phyloP scores from a whole-genome alignment of 2,329 filamentous ascomycete genomes.

The Venturiaceae sp. region DNA sequence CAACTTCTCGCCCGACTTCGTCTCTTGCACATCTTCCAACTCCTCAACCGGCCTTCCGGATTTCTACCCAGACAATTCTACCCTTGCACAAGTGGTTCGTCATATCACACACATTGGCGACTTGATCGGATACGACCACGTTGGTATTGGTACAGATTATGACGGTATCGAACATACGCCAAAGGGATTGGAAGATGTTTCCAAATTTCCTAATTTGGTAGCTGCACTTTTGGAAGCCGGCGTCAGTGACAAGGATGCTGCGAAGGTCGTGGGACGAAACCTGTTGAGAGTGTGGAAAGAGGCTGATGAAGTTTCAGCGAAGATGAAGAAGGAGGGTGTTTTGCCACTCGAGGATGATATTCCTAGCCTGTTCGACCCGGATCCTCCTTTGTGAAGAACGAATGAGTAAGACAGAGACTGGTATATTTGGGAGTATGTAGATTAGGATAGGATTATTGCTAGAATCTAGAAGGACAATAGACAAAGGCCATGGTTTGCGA shows the following conservation, averaged over 20 bases:
- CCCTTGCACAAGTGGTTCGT: slow-evolving; percentile 64
- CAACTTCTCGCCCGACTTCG: slow-evolving; percentile 76
- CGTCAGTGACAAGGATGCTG: slow-evolving; percentile 62
- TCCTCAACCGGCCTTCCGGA: slow-evolving; percentile 57
- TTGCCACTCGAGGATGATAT: slow-evolving; percentile 35
- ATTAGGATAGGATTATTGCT: no score
- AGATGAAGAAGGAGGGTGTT: slow-evolving; percentile 44
- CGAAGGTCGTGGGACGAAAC: slow-evolving; percentile 71
- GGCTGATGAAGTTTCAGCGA: slow-evolving; percentile 60
- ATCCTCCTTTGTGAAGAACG: neutral
- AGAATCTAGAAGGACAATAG: no score
- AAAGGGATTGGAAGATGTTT: slow-evolving; percentile 71
- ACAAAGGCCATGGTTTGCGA: no score
- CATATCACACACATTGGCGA: slow-evolving; percentile 79
- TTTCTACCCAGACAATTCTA: slow-evolving; percentile 57
- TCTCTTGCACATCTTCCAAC: slow-evolving; percentile 58
- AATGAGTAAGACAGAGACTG: no score
- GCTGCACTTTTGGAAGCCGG: slow-evolving; percentile 64
- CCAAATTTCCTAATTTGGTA: slow-evolving; percentile 70
- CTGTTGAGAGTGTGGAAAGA: slow-evolving; percentile 75
- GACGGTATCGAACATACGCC: slow-evolving; percentile 65
- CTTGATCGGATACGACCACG: slow-evolving; percentile 75
- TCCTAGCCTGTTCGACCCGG: neutral
- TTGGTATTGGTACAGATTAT: slow-evolving; percentile 84
- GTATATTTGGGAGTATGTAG: no score